A percentile compares a stretch with the other conserved stretches of the same genome.
Evolutionary conservation across 495 filamentous ascomycete genomes (phyloP).

Genomic region (Aspergillus indologenus): DNA sequence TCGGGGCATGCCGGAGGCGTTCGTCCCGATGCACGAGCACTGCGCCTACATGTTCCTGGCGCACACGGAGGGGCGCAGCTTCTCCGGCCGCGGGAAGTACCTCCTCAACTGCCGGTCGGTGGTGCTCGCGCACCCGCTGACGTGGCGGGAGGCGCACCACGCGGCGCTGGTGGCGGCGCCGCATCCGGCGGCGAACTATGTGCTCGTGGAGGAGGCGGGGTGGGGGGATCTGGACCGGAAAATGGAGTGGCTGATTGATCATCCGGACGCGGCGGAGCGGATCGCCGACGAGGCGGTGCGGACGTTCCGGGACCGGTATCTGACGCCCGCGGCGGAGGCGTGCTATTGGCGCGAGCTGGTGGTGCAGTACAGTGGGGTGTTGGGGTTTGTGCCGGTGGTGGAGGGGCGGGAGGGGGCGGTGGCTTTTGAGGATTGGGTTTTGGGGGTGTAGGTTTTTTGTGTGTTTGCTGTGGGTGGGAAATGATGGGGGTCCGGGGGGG

Average conservation of each 20-base stretch:
- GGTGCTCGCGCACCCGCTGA: constrained; percentile 44
- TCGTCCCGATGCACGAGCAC: constrained; percentile 53
- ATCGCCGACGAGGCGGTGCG: constrained; percentile 55
- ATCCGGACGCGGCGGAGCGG: constrained; percentile 47
- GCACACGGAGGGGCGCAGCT: constrained; percentile 56
- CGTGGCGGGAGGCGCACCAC: constrained; percentile 43
- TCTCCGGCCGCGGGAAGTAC: constrained; percentile 59
- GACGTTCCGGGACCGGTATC: constrained; percentile 56
- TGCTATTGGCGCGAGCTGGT: constrained; percentile 61
- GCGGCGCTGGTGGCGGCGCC: constrained; percentile 31
- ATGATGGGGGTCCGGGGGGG: background rate
- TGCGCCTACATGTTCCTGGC: constrained; percentile 59
- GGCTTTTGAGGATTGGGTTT: constrained; percentile 43
- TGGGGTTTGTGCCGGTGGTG: constrained; percentile 41
- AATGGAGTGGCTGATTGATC: constrained; percentile 48
- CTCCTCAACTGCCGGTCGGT: constrained; percentile 59
- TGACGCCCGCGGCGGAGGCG: constrained; percentile 58
- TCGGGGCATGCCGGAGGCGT: constrained; percentile 31
- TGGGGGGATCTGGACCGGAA: constrained; percentile 52
- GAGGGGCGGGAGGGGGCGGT: constrained; percentile 25
- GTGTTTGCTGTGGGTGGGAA: too few species aligned
- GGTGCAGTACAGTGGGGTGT: constrained; percentile 43
- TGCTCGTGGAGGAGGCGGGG: constrained; percentile 53
- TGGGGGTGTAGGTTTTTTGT: constrained; percentile 16
- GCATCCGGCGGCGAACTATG: constrained; percentile 58